These are phyloP conservation scores for Rhodamnia argentea DNA, from an alignment of 345 rosid species.

Conservation along the genomic window DNA sequence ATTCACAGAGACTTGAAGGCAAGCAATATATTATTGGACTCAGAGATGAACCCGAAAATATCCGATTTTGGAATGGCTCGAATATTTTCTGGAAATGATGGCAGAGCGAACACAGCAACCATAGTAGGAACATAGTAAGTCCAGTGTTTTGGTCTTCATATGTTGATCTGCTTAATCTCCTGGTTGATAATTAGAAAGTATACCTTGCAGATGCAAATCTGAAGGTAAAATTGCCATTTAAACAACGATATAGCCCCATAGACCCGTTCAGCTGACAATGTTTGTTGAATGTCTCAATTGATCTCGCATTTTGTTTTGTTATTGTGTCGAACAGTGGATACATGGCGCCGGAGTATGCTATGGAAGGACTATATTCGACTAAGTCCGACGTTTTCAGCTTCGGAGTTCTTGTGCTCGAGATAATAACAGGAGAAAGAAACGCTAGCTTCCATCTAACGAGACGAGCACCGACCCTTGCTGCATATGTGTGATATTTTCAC, in stretches of 20 bases:
- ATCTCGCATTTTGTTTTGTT: conserved; percentile 8
- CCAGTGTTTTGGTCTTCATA: not conserved
- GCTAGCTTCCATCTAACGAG: conserved; percentile 5
- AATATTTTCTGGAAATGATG: conserved; percentile 20
- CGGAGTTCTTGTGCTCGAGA: conserved; percentile 49
- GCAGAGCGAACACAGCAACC: conserved; percentile 22
- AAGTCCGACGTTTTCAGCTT: conserved; percentile 56
- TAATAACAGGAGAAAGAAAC: conserved; percentile 35
- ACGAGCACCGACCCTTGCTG: conserved; percentile 15
- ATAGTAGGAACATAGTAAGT: conserved; percentile 37
- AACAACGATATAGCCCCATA: not conserved
- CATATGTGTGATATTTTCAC: conserved; percentile 21
- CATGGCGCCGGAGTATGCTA: conserved; percentile 20
- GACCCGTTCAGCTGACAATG: not conserved
- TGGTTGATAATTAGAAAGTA: not conserved
- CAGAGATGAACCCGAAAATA: conserved; percentile 42
- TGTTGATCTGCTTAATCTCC: not conserved
- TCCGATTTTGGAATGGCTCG: conserved; percentile 59
- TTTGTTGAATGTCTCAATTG: not conserved
- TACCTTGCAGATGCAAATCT: not conserved
- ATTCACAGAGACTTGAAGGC: conserved; percentile 54
- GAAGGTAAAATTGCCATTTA: not conserved
- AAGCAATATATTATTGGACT: conserved; percentile 39
- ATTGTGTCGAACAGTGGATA: conserved; percentile 42
- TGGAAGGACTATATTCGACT: conserved; percentile 32